phyloP scores from a whole-genome alignment of 2,329 filamentous ascomycete genomes.

The Immersiporthe knoxdaviesiana region DNA sequence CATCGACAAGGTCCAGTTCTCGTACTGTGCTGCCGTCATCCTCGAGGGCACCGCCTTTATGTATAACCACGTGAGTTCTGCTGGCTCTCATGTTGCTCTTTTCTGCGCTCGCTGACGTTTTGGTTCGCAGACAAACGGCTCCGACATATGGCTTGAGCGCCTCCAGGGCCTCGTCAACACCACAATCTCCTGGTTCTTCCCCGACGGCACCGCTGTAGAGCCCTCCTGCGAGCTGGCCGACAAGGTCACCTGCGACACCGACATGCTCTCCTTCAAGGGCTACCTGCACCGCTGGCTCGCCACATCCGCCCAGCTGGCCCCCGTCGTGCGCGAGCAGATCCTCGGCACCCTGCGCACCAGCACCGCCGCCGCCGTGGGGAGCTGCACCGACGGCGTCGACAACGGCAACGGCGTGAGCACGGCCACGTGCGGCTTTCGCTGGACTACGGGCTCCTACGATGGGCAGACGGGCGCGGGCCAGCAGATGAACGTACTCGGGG shows the following conservation, averaged over 20 bases:
- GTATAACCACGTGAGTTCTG: conserved; percentile 58
- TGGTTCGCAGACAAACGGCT: conserved; percentile 49
- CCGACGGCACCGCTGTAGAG: conserved; percentile 46
- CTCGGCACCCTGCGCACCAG: conserved; percentile 49
- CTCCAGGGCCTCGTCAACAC: conserved; percentile 52
- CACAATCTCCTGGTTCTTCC: conserved; percentile 40
- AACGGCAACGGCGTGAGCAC: conserved; percentile 39
- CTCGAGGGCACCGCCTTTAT: conserved; percentile 64
- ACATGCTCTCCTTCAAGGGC: conserved; percentile 63
- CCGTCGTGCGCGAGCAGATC: conserved; percentile 48
- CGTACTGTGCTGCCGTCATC: conserved; percentile 63
- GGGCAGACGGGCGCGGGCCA: conserved; percentile 55
- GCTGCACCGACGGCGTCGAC: conserved; percentile 40
- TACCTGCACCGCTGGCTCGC: conserved; percentile 57
- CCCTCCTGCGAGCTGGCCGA: conserved; percentile 57
- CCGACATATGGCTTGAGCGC: conserved; percentile 54
- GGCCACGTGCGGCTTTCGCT: conserved; percentile 54
- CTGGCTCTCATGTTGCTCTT: too few species aligned
- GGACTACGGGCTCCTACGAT: conserved; percentile 51
- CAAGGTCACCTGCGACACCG: conserved; percentile 56
- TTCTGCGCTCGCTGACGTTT: background rate
- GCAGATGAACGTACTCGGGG: conserved; percentile 55
- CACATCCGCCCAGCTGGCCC: conserved; percentile 52
- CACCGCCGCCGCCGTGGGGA: conserved; percentile 50
- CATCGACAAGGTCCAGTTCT: conserved; percentile 61